phyloP scores from a whole-genome alignment of 495 filamentous ascomycete species.

The Platismatia glauca region DNA sequence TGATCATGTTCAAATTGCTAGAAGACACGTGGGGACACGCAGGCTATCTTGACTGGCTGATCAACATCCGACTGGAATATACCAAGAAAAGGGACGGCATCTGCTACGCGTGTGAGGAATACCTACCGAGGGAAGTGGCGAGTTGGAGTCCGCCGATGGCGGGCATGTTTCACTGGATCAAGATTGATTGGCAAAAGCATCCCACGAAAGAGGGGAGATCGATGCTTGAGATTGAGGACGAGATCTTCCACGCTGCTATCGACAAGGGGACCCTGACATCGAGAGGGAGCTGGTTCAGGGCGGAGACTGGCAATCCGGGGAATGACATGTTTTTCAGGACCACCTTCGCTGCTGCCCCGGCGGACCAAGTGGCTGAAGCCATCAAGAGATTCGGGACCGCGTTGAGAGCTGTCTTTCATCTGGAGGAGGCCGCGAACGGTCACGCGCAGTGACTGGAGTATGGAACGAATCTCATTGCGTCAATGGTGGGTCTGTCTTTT shows the following conservation, averaged over 20 bases:
- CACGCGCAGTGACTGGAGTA: background rate
- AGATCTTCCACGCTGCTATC: conserved; percentile 68
- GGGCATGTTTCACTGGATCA: conserved; percentile 98
- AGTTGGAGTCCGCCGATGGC: conserved; percentile 76
- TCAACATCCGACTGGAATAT: conserved; percentile 74
- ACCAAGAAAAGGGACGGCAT: conserved; percentile 67
- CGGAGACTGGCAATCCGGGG: conserved; percentile 37
- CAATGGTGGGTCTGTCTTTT: background rate
- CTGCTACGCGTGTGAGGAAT: conserved; percentile 72
- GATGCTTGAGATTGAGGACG: conserved; percentile 67
- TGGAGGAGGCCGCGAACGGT: conserved; percentile 11
- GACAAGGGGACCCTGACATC: conserved; percentile 64
- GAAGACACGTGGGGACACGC: conserved; percentile 91
- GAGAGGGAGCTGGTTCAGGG: conserved; percentile 82
- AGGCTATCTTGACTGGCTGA: conserved; percentile 88
- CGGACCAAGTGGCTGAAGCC: conserved; percentile 66
- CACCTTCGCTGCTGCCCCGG: conserved; percentile 75
- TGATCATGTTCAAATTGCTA: conserved; percentile 77
- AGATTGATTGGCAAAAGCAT: conserved; percentile 66
- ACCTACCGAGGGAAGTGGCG: conserved; percentile 66
- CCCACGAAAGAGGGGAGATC: conserved; percentile 49
- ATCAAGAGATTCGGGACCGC: conserved; percentile 67
- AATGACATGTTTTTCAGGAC: conserved; percentile 69
- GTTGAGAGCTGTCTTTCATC: conserved; percentile 53
- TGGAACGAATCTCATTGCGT: background rate